A percentile compares a stretch with the other conserved stretches of the same genome.
Conservation (phyloP, 1,284 basidiomycete genomes). For the Sporisorium sorghi region DNA sequence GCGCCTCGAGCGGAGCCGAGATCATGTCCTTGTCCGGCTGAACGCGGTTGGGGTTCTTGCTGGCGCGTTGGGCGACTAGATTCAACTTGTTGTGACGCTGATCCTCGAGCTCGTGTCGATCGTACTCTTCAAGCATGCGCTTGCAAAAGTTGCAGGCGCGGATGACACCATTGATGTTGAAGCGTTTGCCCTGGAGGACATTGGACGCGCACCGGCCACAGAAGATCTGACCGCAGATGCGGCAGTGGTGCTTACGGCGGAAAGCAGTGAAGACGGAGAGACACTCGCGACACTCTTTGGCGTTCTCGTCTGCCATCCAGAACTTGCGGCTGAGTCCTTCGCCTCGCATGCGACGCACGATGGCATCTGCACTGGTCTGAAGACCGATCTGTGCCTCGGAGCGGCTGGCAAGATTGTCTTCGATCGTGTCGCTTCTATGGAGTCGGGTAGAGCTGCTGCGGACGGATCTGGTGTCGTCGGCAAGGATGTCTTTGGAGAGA, state of each 20-base stretch:
- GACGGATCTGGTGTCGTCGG: conserved; percentile 61
- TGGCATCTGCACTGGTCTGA: conserved; percentile 61
- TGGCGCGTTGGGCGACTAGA: conserved; percentile 28
- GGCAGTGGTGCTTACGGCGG: conserved; percentile 67
- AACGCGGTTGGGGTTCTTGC: conserved; percentile 39
- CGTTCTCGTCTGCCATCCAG: conserved; percentile 80
- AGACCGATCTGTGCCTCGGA: conserved; percentile 47
- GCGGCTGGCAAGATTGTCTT: conserved; percentile 32
- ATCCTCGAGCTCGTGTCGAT: conserved; percentile 52
- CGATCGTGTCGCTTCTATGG: conserved; percentile 49
- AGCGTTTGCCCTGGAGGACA: conserved; percentile 92
- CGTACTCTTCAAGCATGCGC: conserved; percentile 82
- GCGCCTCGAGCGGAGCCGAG: conserved; percentile 69
- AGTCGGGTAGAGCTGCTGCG: conserved; percentile 54
- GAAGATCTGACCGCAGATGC: conserved; percentile 69
- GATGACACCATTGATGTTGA: conserved; percentile 90
- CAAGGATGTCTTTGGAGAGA: conserved; percentile 60
- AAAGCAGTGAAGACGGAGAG: conserved; percentile 64
- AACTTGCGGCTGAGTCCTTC: conserved; percentile 64
- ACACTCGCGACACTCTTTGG: conserved; percentile 76
- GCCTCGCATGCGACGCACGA: conserved; percentile 60
- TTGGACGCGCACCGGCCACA: conserved; percentile 83
- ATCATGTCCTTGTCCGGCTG: conserved; percentile 62
- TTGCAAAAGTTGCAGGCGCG: conserved; percentile 94
- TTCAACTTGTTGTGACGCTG: conserved; percentile 34